These are phyloP conservation scores for Aschersonia sp. DNA, from an alignment of 2,329 filamentous ascomycete genomes.

Conservation along the genomic window DNA sequence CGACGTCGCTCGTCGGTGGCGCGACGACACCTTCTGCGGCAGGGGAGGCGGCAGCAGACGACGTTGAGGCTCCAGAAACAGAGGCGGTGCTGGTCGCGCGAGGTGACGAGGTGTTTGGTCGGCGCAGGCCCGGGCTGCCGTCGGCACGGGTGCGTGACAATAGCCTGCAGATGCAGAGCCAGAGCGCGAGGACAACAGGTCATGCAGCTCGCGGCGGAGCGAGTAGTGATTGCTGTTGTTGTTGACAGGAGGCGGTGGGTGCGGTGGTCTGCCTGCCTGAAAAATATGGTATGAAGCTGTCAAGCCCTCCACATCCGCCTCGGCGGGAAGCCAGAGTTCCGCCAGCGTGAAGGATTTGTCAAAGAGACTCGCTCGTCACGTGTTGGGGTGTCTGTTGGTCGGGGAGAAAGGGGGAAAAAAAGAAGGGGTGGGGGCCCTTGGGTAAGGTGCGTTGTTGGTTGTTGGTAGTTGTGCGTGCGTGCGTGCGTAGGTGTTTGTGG, in stretches of 20 bases:
- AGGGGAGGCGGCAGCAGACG: constrained; percentile 4
- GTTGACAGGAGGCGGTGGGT: constrained; percentile 3
- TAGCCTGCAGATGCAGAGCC: background rate
- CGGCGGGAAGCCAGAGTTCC: constrained; percentile 4
- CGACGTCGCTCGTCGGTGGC: constrained; percentile 4
- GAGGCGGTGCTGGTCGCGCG: constrained; percentile 4
- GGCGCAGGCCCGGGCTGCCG: background rate
- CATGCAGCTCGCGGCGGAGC: constrained; percentile 6
- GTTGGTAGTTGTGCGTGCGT: no score
- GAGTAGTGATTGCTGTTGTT: constrained; percentile 3
- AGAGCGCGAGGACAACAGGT: constrained; percentile 2
- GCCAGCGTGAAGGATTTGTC: constrained; percentile 3
- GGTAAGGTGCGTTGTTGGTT: background rate
- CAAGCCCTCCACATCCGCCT: constrained; percentile 3
- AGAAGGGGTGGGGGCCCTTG: background rate
- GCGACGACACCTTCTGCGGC: constrained; percentile 4
- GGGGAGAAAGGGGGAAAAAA: no score
- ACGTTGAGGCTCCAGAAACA: constrained; percentile 1
- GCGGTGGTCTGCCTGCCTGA: constrained; percentile 11
- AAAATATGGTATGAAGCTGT: constrained; percentile 13
- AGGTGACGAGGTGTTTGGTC: constrained; percentile 1
- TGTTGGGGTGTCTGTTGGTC: background rate
- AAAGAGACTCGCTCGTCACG: background rate
- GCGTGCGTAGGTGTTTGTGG: no score
- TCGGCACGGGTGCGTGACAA: constrained; percentile 1